Evolutionary conservation across 1,284 basidiomycete species (phyloP).

Genomic region (Puccinia novopanici): DNA sequence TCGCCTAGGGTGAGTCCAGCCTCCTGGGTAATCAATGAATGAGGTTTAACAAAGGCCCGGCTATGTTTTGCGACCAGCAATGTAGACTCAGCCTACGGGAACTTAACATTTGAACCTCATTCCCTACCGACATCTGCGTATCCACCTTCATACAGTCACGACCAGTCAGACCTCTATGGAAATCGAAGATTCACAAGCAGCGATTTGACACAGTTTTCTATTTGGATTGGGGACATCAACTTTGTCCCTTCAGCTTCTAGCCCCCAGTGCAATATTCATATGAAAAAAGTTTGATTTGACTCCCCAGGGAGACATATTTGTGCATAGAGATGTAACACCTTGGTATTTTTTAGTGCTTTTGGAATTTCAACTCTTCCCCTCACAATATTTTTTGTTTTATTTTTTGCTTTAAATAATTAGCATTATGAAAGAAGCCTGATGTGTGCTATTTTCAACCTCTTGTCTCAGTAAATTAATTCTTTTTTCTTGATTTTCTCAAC

Average conservation of each 20-base stretch:
- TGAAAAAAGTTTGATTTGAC: background rate
- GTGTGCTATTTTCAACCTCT: too few species aligned
- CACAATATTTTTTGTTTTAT: too few species aligned
- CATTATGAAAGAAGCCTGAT: too few species aligned
- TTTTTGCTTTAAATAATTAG: too few species aligned
- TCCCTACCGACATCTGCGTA: slow-evolving; percentile 29
- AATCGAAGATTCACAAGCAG: slow-evolving; percentile 13
- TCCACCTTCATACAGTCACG: slow-evolving; percentile 20
- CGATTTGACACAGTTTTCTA: slow-evolving; percentile 16
- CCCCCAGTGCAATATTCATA: background rate
- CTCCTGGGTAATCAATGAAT: background rate
- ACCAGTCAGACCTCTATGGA: slow-evolving; percentile 22
- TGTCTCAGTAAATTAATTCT: too few species aligned
- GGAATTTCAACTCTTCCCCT: too few species aligned
- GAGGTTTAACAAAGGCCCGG: background rate
- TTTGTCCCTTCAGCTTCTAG: slow-evolving; percentile 27
- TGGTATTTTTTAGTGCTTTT: background rate
- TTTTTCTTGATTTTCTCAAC: too few species aligned
- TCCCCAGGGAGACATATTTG: slow-evolving; percentile 3
- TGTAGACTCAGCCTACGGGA: slow-evolving; percentile 15
- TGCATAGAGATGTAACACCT: background rate
- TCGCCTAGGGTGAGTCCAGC: slow-evolving; percentile 23
- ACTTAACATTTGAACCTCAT: slow-evolving; percentile 25
- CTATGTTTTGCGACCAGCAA: background rate
- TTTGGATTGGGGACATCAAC: slow-evolving; percentile 36